Conservation (phyloP, 345 rosid species). For the Garcia nutans region DNA sequence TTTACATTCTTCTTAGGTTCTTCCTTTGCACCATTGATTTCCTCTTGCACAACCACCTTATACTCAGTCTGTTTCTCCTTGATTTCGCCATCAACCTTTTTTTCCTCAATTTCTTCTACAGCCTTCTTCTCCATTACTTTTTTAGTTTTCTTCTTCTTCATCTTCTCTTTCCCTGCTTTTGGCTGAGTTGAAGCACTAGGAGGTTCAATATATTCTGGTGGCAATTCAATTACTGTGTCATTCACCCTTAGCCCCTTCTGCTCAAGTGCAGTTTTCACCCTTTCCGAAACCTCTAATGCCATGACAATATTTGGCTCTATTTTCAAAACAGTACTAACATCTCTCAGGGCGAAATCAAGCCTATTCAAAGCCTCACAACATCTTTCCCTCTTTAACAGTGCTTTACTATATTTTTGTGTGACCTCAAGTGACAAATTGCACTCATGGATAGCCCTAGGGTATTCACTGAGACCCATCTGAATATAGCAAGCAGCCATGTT, state of each 20-base stretch:
- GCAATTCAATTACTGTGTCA: constrained; percentile 60
- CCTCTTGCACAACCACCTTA: constrained; percentile 56
- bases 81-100: constrained; percentile 33
- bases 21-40: constrained; percentile 33
- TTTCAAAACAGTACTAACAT: constrained; percentile 58
- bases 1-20: constrained; percentile 58
- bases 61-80: constrained; percentile 50
- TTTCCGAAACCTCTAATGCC: constrained; percentile 70
- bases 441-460: constrained; percentile 68
- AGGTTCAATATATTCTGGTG: constrained; percentile 72
- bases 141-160: constrained; percentile 39
- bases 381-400: constrained; percentile 80
- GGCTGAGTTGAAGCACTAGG: constrained; percentile 32
- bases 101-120: constrained; percentile 32
- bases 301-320: constrained; percentile 69
- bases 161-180: constrained; percentile 42
- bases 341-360: constrained; percentile 72
- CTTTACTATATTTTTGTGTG: constrained; percentile 65
- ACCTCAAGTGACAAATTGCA: constrained; percentile 74
- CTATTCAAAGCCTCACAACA: constrained; percentile 86
- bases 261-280: constrained; percentile 57
- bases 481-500: constrained; percentile 87
- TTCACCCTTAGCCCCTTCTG: constrained; percentile 60
- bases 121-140: constrained; percentile 21
- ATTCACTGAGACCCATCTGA: constrained; percentile 76